Percentiles rank a stretch among this genome's conserved stretches.
These are phyloP conservation scores for Harrya chromipes DNA, from an alignment of 768 basidiomycete genomes.

Conservation along the genomic window DNA sequence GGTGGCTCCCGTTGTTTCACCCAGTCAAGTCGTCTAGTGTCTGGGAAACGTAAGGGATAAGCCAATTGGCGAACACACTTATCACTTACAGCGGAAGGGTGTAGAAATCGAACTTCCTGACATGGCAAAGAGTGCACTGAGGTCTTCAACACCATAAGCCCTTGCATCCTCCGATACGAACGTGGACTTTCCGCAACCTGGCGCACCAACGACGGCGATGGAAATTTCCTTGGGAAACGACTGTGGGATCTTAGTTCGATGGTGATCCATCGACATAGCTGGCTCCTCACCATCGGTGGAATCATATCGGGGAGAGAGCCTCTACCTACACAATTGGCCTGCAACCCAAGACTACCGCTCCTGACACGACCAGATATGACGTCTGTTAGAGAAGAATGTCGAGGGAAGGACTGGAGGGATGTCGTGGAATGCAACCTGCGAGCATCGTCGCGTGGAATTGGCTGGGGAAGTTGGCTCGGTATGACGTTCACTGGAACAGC, in stretches of 20 bases:
- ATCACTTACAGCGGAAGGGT: slow-evolving; percentile 40
- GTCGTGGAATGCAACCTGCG: slow-evolving; percentile 38
- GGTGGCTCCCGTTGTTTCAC: slow-evolving; percentile 40
- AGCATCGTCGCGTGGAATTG: slow-evolving; percentile 37
- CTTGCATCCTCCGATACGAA: slow-evolving; percentile 77
- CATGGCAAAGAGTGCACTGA: slow-evolving; percentile 31
- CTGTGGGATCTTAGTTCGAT: slow-evolving; percentile 17
- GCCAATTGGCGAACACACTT: not conserved
- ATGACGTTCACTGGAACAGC: slow-evolving; percentile 28
- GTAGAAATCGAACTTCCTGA: slow-evolving; percentile 33
- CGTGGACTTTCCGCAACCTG: slow-evolving; percentile 81
- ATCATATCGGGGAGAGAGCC: slow-evolving; percentile 16
- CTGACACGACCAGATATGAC: slow-evolving; percentile 46
- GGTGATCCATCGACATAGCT: not conserved
- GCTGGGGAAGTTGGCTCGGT: slow-evolving; percentile 37
- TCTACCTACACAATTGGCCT: slow-evolving; percentile 25
- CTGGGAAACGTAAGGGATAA: slow-evolving; percentile 29
- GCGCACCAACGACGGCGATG: slow-evolving; percentile 75
- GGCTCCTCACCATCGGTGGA: slow-evolving; percentile 23
- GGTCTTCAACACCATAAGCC: slow-evolving; percentile 50
- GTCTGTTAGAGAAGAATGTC: slow-evolving; percentile 29
- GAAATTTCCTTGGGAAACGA: slow-evolving; percentile 41
- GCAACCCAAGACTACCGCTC: slow-evolving; percentile 60
- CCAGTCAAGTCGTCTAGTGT: slow-evolving; percentile 31
- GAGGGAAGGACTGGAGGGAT: slow-evolving; percentile 38